Evolutionary conservation across 2,329 filamentous ascomycete genomes (phyloP), one percentile per base, ranked within the genome.

Genomic region (Colletotrichum sp.): DNA sequence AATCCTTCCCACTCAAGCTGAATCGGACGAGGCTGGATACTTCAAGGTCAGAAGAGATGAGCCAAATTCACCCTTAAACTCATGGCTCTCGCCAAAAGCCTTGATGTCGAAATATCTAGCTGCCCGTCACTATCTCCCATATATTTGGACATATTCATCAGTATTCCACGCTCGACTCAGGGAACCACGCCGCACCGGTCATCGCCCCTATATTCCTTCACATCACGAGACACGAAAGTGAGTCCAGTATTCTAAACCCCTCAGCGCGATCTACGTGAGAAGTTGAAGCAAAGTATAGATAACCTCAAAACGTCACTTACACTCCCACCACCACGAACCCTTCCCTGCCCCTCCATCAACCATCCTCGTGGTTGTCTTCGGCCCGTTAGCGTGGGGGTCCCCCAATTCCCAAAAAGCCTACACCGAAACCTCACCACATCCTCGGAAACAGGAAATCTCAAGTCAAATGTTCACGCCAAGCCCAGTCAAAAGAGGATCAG

Each of bases 121-220:
- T 49, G 44, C n/a, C 10, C 18, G 18, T 49, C 44, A 49, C 18
- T 21, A 1, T 49, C 44, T 12, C 13, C 10, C 6, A 49, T 8
- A 3, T 12, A n/a, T 12, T 49, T 21, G 44, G 18, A n/a, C 18
- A 12, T n/a, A 12, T 44, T 49, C 39, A 49, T 49, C 5, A n/a
- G 0, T n/a, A 6, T 12, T 49, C 39, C 10, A n/a, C 0, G 0
- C 39, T 0, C 18, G 1, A 2, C 18, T 49, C 18, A 49, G 0
- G 39, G 5, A n/a, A n/a, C 39, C 9, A 7, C 0, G 9, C 39
- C 9, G 39, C 18, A 10, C 18, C 9, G 5, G 5, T 12, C 18
- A 7, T 49, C 1, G 1, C 18, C 5, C 18, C 39, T 49, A 12
- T 2, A 49, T 12, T 7, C 16, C 5, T 44, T 44, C 36, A 18